phyloP scores from a whole-genome alignment of 345 rosid genomes.

The Brassica napus region DNA sequence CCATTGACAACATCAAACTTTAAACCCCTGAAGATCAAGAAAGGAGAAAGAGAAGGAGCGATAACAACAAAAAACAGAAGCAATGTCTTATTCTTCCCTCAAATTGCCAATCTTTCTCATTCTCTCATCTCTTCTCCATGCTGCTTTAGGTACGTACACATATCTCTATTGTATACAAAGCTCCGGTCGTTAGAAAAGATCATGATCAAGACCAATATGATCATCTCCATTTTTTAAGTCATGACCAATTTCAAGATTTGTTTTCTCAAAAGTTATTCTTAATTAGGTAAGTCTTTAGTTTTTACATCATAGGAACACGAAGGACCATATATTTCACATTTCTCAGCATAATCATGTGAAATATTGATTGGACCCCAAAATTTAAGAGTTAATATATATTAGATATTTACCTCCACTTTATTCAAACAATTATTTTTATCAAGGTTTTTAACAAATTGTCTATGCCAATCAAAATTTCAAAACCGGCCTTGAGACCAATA shows the following conservation, averaged over 20 bases:
- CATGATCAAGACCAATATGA: not conserved
- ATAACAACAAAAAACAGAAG: conserved; percentile 1
- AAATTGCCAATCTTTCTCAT: conserved; percentile 53
- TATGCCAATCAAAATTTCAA: no score
- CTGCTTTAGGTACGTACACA: conserved; percentile 57
- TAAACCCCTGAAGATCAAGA: conserved; percentile 15
- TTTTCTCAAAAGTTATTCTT: not conserved
- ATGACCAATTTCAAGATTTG: not conserved
- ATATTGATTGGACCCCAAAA: not conserved
- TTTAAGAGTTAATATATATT: no score
- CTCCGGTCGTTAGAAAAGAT: not conserved
- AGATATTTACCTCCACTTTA: no score
- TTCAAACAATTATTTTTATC: no score
- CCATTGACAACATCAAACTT: conserved; percentile 5
- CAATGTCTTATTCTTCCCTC: conserved; percentile 60
- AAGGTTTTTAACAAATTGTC: no score
- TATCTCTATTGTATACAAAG: not conserved
- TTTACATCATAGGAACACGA: not conserved
- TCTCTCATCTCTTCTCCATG: conserved; percentile 64
- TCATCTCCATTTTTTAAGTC: not conserved
- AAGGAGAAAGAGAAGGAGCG: conserved; percentile 8
- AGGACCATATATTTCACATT: not conserved
- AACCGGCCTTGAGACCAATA: no score
- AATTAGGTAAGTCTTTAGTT: not conserved
- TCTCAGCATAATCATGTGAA: not conserved